These are phyloP conservation scores for Haplographium delicatum DNA, from an alignment of 495 filamentous ascomycete genomes.

Conservation along the genomic window DNA sequence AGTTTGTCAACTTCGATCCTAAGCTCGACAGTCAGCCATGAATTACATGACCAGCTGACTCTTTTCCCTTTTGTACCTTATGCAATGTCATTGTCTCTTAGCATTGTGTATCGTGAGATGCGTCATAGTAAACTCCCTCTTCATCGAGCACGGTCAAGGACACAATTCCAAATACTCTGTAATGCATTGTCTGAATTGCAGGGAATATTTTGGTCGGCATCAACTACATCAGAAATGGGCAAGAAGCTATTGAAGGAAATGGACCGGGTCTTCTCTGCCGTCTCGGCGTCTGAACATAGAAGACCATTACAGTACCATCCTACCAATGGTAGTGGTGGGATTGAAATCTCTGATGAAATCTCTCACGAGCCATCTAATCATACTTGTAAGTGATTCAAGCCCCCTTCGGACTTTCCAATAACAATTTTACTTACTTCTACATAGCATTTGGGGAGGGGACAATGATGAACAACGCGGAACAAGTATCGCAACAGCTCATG, in stretches of 20 bases:
- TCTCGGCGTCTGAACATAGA: conserved; percentile 20
- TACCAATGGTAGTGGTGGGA: too few relatives aligned
- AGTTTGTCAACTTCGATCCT: conserved; percentile 61
- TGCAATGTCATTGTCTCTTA: conserved; percentile 59
- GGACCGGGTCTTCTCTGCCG: conserved; percentile 31
- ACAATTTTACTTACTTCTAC: conserved; percentile 6
- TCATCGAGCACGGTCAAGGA: conserved; percentile 55
- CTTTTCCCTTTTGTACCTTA: conserved; percentile 65
- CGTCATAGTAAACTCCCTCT: conserved; percentile 59
- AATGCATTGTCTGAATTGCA: conserved; percentile 49
- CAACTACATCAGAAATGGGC: conserved; percentile 55
- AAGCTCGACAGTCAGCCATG: conserved; percentile 51
- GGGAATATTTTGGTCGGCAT: conserved; percentile 56
- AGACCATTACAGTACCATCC: conserved; percentile 19
- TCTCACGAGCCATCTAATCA: too few relatives aligned
- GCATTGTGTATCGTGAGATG: conserved; percentile 66
- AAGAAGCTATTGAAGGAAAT: conserved; percentile 34
- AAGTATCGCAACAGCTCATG: neutral
- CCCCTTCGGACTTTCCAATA: too few relatives aligned
- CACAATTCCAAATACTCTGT: conserved; percentile 54
- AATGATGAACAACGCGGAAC: conserved; percentile 4
- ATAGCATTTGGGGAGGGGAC: conserved; percentile 11
- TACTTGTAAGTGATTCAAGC: too few relatives aligned
- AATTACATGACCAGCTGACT: conserved; percentile 47
- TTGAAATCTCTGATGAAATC: too few relatives aligned